Percentiles rank a stretch among this genome's conserved stretches.
phyloP scores from a whole-genome alignment of 441 rosid species.

The Pelargonium australe region DNA sequence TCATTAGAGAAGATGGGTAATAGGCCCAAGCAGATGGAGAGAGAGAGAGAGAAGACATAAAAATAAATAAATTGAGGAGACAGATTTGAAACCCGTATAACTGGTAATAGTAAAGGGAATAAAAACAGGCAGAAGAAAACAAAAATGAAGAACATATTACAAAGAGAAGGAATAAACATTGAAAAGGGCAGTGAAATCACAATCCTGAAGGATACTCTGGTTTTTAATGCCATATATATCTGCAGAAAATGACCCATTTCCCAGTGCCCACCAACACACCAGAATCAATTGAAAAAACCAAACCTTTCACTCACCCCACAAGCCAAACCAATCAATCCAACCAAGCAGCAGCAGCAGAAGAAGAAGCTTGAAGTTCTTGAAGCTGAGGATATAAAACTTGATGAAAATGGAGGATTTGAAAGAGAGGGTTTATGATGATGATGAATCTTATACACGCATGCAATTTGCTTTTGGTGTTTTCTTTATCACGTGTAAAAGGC shows the following conservation, averaged over 20 bases:
- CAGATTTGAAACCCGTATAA: constrained; percentile 27
- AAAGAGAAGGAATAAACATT: constrained; percentile 84
- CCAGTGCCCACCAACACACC: not conserved
- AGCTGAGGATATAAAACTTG: not conserved
- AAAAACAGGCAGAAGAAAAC: constrained; percentile 41
- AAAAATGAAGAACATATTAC: constrained; percentile 44
- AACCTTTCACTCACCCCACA: constrained; percentile 12
- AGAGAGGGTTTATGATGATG: constrained; percentile 21
- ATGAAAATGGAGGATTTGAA: constrained; percentile 18
- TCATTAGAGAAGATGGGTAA: constrained; percentile 27
- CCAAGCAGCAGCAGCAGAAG: not conserved
- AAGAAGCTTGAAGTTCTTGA: not conserved
- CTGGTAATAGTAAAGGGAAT: constrained; percentile 25
- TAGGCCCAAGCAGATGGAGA: constrained; percentile 52
- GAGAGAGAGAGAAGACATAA: constrained; percentile 33
- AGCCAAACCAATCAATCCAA: too few relatives aligned
- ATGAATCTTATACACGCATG: constrained; percentile 89
- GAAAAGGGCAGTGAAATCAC: constrained; percentile 82
- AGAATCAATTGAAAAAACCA: not conserved
- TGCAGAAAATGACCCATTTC: constrained; percentile 1
- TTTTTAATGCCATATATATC: not conserved
- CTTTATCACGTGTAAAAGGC: constrained; percentile 90
- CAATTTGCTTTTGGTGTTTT: constrained; percentile 73
- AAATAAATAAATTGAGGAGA: constrained; percentile 18
- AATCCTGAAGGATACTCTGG: constrained; percentile 33